Base-by-base conservation (phyloP, 176 grass and related monocot species). In the Olyra latifolia region DNA sequence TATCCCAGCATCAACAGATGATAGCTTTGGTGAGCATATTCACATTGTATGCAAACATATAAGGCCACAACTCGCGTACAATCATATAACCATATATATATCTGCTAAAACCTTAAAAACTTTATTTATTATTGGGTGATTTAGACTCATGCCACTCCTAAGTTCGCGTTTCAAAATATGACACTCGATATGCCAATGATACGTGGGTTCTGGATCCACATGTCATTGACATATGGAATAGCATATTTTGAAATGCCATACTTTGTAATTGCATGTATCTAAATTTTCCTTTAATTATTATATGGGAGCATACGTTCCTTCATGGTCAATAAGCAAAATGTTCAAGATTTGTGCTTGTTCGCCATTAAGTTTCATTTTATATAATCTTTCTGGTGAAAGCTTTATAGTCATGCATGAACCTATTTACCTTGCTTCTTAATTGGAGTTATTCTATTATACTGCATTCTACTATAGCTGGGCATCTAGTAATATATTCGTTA, bases 1-100 rank as follows among this genome's bases (percentile, higher is more conserved):
- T 85, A 87, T 97, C 86, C 95, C 95, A 4, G 80, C 87, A 69
- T 87, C 92, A 67, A 97, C 95, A 1, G 73, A 97, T 61, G 62
- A 93, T 80, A 87, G 43, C 38, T 97, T 91, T 87, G 95, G 95
- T 97, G 44, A 97, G 94, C 72, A 76, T 9, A 74, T 42, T n/a
- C 42, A 3, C 15, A 57, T 19, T 13, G 6, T 74, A 74, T 42
- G 16, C 41, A 41, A 75, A 25, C 35, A 29, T 56, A n/a, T 20
- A 86, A 6, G 58, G 14, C 7, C 66, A 20, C n/a, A 72, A 24
- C 46, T 41, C 62, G 23, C 49, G 67, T 46, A 27, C 11, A 62
- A 35, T 61, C 25, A 61, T 29, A 27, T 15, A 67, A 43, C 30
- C 14, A 30, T 28, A 55, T 28, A 19, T 40, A 24, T 43, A 50